Conservation (phyloP, 1,284 basidiomycete genomes). For the Leccinum colubrinum region DNA sequence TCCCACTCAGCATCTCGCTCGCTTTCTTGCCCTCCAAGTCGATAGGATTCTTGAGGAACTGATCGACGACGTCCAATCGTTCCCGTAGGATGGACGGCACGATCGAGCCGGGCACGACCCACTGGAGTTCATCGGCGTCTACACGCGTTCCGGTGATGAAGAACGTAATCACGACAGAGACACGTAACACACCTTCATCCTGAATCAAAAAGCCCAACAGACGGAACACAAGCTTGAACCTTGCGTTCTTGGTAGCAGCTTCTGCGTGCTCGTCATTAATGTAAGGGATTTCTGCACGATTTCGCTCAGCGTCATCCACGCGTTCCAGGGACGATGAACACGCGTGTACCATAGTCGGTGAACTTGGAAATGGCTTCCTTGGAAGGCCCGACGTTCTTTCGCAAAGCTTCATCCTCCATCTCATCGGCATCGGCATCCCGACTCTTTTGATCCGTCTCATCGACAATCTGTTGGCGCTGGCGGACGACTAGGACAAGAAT, state of each 20-base stretch:
- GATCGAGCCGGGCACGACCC: conserved; percentile 74
- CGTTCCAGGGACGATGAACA: neutral
- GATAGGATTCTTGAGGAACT: conserved; percentile 73
- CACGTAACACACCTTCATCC: conserved; percentile 51
- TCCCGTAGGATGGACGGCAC: conserved; percentile 61
- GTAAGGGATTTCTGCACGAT: conserved; percentile 65
- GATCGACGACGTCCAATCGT: conserved; percentile 68
- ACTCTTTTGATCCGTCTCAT: conserved; percentile 60
- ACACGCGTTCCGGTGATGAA: conserved; percentile 1
- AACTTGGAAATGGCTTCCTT: conserved; percentile 72
- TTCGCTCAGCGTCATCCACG: conserved; percentile 1
- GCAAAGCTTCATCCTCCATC: conserved; percentile 37
- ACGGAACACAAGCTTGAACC: conserved; percentile 81
- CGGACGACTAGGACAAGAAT: conserved; percentile 66
- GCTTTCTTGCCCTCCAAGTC: conserved; percentile 75
- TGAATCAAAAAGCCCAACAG: conserved; percentile 61
- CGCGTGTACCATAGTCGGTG: conserved; percentile 67
- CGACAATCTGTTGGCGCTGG: conserved; percentile 67
- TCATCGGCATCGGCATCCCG: conserved; percentile 42
- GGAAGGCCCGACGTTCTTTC: conserved; percentile 52
- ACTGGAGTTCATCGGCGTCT: conserved; percentile 74
- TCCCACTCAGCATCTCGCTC: conserved; percentile 62
- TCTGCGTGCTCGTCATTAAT: conserved; percentile 68
- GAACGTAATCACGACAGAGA: conserved; percentile 4
- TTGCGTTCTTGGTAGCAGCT: conserved; percentile 74